A percentile compares a stretch with the other conserved stretches of the same genome.
Evolutionary conservation across 1,139 yeast species (phyloP).

Genomic region (Petasospora fabianii): DNA sequence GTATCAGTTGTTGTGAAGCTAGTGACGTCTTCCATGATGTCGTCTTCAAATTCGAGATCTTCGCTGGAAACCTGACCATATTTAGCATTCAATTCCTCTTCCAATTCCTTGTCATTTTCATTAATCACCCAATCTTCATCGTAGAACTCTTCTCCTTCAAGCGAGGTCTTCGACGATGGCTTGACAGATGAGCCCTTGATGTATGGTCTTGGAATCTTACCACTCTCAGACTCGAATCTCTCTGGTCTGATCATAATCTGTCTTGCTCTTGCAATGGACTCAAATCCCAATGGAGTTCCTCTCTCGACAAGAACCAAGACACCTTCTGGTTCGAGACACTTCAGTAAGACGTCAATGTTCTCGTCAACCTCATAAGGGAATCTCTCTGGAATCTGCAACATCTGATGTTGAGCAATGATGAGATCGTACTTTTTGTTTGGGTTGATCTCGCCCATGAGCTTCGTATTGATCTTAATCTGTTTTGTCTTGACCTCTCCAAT

Average conservation of each 20-base stretch:
- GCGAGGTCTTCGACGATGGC: too few relatives aligned
- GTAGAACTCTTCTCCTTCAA: slow-evolving; percentile 27
- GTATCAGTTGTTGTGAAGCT: slow-evolving; percentile 13
- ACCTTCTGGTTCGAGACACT: slow-evolving; percentile 71
- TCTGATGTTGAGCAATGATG: slow-evolving; percentile 80
- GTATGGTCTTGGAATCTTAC: slow-evolving; percentile 73
- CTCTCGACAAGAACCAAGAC: slow-evolving; percentile 76
- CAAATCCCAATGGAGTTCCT: slow-evolving; percentile 89
- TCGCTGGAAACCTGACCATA: slow-evolving; percentile 41
- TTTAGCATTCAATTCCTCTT: slow-evolving; percentile 33
- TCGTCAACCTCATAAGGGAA: slow-evolving; percentile 76
- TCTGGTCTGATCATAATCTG: slow-evolving; percentile 87
- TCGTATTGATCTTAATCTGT: slow-evolving; percentile 49
- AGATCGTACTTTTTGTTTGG: slow-evolving; percentile 63
- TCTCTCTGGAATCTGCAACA: slow-evolving; percentile 53
- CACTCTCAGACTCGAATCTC: slow-evolving; percentile 47
- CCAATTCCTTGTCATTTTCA: too few relatives aligned
- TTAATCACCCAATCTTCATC: too few relatives aligned
- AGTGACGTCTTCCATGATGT: slow-evolving; percentile 38
- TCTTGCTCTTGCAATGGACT: slow-evolving; percentile 83
- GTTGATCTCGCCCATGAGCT: slow-evolving; percentile 42
- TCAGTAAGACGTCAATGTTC: slow-evolving; percentile 57
- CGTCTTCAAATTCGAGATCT: slow-evolving; percentile 49
- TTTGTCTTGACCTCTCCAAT: slow-evolving; percentile 60
- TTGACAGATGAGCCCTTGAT: slow-evolving; percentile 44